Percentiles rank a stretch among this genome's conserved stretches.
phyloP scores from a whole-genome alignment of 78 protist genomes.

The Speleostelium caveatum region DNA sequence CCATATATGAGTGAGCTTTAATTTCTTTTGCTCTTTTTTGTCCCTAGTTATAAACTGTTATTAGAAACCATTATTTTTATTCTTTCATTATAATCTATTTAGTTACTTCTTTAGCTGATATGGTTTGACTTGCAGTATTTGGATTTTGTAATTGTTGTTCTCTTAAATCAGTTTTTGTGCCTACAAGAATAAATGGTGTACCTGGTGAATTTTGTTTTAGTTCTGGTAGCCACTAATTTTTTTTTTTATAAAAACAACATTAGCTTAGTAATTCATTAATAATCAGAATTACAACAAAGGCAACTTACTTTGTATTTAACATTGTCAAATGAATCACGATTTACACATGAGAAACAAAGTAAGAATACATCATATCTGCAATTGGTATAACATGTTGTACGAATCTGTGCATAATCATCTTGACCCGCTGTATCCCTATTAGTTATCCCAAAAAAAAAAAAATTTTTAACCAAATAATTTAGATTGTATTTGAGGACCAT shows the following conservation, averaged over 20 bases:
- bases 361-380: constrained; percentile 82
- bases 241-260: background rate
- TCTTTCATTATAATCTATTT: background rate
- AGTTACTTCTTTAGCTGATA: constrained; percentile 16
- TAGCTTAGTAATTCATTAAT: background rate
- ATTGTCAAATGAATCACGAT: constrained; percentile 85
- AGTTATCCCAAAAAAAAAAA: too few relatives aligned
- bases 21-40: constrained; percentile 85
- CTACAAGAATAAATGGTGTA: constrained; percentile 82
- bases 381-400: constrained; percentile 81
- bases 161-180: constrained; percentile 86
- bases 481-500: too few relatives aligned
- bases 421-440: constrained; percentile 72
- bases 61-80: background rate
- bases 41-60: constrained; percentile 35
- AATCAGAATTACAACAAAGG: background rate
- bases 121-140: constrained; percentile 1
- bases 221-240: constrained; percentile 76
- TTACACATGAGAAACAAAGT: constrained; percentile 76
- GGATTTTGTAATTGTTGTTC: constrained; percentile 1
- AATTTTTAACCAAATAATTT: too few relatives aligned
- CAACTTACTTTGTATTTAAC: constrained; percentile 73
- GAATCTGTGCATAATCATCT: constrained; percentile 82
- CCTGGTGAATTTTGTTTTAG: constrained; percentile 71
- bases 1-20: constrained; percentile 78